Evolutionary conservation across 345 rosid genomes (phyloP).

Genomic region (Pelargonium nanum): DNA sequence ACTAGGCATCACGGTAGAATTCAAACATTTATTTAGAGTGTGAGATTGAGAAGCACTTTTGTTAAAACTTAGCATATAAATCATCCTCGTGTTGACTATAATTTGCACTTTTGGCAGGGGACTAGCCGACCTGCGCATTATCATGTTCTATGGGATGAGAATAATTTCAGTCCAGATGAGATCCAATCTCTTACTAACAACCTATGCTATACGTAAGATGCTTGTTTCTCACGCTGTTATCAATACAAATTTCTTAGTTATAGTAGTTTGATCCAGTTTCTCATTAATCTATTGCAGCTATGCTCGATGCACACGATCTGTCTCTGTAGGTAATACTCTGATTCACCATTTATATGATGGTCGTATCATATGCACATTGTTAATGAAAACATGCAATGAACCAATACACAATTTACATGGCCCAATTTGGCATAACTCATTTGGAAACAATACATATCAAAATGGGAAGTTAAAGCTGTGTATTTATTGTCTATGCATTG

Average conservation of each 20-base stretch:
- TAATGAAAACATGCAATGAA: no score
- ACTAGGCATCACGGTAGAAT: no score
- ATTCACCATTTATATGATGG: neutral
- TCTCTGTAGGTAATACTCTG: constrained; percentile 27
- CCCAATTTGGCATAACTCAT: no score
- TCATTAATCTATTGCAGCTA: constrained; percentile 17
- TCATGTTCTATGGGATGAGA: constrained; percentile 37
- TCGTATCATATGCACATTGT: neutral
- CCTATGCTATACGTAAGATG: constrained; percentile 28
- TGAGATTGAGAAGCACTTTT: neutral
- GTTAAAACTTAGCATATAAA: neutral
- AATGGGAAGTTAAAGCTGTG: no score
- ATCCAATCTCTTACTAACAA: constrained; percentile 33
- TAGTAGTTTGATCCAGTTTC: neutral
- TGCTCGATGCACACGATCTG: constrained; percentile 37
- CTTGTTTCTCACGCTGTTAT: neutral
- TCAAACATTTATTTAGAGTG: no score
- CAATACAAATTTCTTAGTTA: neutral
- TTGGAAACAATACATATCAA: no score
- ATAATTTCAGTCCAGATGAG: constrained; percentile 31
- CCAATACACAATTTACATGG: no score
- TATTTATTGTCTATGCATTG: no score
- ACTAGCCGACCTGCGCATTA: constrained; percentile 35
- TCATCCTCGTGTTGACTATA: neutral
- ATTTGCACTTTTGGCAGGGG: constrained; percentile 15